Percentiles rank a stretch among this genome's conserved stretches.
These are phyloP conservation scores for Euclidium syriacum DNA, from an alignment of 345 rosid genomes.

Conservation along the genomic window DNA sequence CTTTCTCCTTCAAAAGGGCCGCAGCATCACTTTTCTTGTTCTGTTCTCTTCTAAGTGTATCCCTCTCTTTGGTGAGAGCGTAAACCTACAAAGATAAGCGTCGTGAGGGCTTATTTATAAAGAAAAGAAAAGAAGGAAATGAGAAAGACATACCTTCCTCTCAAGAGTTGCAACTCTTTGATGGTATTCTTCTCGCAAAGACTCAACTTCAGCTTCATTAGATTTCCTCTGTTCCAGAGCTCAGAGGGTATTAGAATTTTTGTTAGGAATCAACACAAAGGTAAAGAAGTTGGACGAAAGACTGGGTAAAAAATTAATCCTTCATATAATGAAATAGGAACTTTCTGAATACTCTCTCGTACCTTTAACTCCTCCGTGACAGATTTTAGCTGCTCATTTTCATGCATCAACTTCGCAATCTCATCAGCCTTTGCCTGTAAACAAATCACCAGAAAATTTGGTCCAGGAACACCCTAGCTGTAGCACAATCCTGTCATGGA, in stretches of 20 bases:
- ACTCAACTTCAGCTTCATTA: slow-evolving; percentile 86
- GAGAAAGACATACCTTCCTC: slow-evolving; percentile 63
- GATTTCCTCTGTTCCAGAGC: slow-evolving; percentile 70
- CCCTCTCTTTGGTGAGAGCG: slow-evolving; percentile 96
- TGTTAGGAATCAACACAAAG: slow-evolving; percentile 6
- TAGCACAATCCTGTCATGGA: slow-evolving; percentile 3
- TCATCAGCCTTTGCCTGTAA: slow-evolving; percentile 99
- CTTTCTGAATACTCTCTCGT: slow-evolving; percentile 13
- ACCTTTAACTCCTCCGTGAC: slow-evolving; percentile 90
- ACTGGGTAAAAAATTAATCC: background rate
- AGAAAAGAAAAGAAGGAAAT: background rate
- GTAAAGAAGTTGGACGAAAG: background rate
- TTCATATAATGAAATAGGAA: slow-evolving; percentile 14
- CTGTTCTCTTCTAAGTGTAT: slow-evolving; percentile 96
- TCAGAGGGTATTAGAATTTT: slow-evolving; percentile 22
- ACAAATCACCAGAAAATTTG: background rate
- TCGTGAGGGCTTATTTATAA: slow-evolving; percentile 5
- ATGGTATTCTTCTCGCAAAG: slow-evolving; percentile 96
- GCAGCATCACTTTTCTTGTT: slow-evolving; percentile 93
- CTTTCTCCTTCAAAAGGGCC: slow-evolving; percentile 96
- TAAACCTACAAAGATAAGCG: slow-evolving; percentile 55
- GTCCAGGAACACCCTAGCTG: slow-evolving; percentile 14
- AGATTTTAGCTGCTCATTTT: slow-evolving; percentile 86
- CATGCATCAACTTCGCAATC: slow-evolving; percentile 88
- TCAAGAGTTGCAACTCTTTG: slow-evolving; percentile 93